phyloP scores from a whole-genome alignment of 257 asterid species.

The Craterostigma plantagineum region DNA sequence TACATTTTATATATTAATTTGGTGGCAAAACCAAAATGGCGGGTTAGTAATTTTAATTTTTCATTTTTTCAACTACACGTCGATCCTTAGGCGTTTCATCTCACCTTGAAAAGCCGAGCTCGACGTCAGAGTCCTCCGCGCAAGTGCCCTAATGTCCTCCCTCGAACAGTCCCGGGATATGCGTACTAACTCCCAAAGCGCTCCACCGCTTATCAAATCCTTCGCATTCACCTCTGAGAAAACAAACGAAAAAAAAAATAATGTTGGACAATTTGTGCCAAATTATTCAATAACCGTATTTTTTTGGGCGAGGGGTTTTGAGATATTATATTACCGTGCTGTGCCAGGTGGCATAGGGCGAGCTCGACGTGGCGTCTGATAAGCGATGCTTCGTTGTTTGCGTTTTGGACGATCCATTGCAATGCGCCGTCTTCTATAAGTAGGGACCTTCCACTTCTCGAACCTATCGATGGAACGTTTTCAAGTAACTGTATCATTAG shows the following conservation, averaged over 20 bases:
- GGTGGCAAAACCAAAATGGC: too few relatives aligned
- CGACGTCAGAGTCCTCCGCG: constrained; percentile 74
- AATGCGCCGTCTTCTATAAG: constrained; percentile 83
- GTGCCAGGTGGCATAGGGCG: constrained; percentile 96
- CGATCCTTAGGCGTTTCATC: constrained; percentile 72
- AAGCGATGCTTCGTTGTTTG: constrained; percentile 84
- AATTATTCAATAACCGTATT: too few relatives aligned
- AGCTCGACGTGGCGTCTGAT: constrained; percentile 96
- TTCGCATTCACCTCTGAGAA: constrained; percentile 73
- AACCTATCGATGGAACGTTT: constrained; percentile 25
- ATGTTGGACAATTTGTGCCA: too few relatives aligned
- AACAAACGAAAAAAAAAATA: too few relatives aligned
- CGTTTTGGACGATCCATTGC: constrained; percentile 94
- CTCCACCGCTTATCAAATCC: constrained; percentile 89
- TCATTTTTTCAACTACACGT: constrained; percentile 44
- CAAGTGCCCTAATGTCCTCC: constrained; percentile 85
- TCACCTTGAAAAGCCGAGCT: constrained; percentile 75
- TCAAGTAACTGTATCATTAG: too few relatives aligned
- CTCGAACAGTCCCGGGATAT: constrained; percentile 95
- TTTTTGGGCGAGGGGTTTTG: background rate
- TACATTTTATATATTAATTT: too few relatives aligned
- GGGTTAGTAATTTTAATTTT: too few relatives aligned
- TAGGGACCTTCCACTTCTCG: constrained; percentile 58
- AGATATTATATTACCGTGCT: constrained; percentile 65
- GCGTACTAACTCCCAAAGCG: constrained; percentile 97